Evolutionary conservation across 805 yeast genomes (phyloP).

Genomic region (Nakazawaea molendinolei): DNA sequence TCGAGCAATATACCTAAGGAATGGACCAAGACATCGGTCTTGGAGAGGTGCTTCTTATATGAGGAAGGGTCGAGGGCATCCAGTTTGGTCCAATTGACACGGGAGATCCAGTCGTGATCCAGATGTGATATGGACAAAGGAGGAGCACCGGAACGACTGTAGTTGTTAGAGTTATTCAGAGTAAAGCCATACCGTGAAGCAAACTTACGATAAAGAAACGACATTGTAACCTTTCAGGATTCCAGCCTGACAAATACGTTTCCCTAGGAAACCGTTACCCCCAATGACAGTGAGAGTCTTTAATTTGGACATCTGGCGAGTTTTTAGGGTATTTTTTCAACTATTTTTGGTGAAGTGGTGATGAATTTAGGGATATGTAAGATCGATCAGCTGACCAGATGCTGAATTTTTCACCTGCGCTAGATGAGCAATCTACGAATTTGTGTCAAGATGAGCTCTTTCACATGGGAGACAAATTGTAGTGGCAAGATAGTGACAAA

Average conservation of each 20-base stretch:
- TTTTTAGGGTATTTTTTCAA: too few species aligned
- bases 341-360: too few species aligned
- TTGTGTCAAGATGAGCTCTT: too few species aligned
- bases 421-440: too few species aligned
- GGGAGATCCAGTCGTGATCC: slow-evolving; percentile 41
- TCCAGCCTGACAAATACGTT: slow-evolving; percentile 63
- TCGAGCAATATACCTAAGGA: slow-evolving; percentile 74
- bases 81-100: slow-evolving; percentile 62
- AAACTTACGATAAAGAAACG: slow-evolving; percentile 51
- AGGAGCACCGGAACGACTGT: slow-evolving; percentile 44
- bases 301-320: neutral
- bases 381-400: too few species aligned
- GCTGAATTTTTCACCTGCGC: too few species aligned
- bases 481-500: too few species aligned
- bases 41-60: slow-evolving; percentile 39
- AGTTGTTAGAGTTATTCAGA: neutral
- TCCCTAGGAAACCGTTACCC: slow-evolving; percentile 76
- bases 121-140: slow-evolving; percentile 28
- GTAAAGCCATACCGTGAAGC: too few species aligned
- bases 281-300: slow-evolving; percentile 66
- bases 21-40: slow-evolving; percentile 69
- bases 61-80: slow-evolving; percentile 61
- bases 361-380: too few species aligned
- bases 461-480: too few species aligned
- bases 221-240: slow-evolving; percentile 58